These are phyloP conservation scores for Podospora didyma DNA, from an alignment of 495 filamentous ascomycete genomes.

Conservation along the genomic window DNA sequence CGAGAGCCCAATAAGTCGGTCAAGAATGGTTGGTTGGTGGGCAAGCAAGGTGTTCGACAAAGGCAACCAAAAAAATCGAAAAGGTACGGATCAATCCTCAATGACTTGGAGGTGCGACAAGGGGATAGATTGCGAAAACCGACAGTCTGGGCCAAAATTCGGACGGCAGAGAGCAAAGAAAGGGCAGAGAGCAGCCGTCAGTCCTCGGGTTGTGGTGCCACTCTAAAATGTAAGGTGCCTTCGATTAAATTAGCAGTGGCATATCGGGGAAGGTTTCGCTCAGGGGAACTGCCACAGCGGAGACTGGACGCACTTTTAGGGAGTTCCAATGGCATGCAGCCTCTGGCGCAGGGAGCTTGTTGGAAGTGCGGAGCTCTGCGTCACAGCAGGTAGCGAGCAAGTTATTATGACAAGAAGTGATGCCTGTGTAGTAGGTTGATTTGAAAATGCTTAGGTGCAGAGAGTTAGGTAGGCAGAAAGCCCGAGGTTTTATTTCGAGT, in stretches of 20 bases:
- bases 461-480: neutral
- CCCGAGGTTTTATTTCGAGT: neutral
- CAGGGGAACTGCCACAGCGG: constrained; percentile 19
- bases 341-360: constrained; percentile 4
- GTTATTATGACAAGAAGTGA: neutral
- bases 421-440: neutral
- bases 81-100: too few relatives aligned
- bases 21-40: too few relatives aligned
- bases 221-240: constrained; percentile 22
- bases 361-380: too few relatives aligned
- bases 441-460: neutral
- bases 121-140: neutral
- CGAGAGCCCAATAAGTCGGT: too few relatives aligned
- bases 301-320: constrained; percentile 4
- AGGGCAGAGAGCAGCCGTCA: neutral
- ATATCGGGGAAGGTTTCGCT: constrained; percentile 21
- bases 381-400: too few relatives aligned
- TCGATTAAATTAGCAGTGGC: constrained; percentile 25
- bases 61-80: neutral
- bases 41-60: neutral
- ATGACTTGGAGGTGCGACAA: neutral
- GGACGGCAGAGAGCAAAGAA: neutral
- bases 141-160: neutral
- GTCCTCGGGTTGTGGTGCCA: constrained; percentile 22
- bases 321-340: constrained; percentile 3